A percentile compares a stretch with the other conserved stretches of the same genome.
These are phyloP conservation scores for Pichia nanzhaoensis DNA, from an alignment of 805 yeast species.

Conservation along the genomic window DNA sequence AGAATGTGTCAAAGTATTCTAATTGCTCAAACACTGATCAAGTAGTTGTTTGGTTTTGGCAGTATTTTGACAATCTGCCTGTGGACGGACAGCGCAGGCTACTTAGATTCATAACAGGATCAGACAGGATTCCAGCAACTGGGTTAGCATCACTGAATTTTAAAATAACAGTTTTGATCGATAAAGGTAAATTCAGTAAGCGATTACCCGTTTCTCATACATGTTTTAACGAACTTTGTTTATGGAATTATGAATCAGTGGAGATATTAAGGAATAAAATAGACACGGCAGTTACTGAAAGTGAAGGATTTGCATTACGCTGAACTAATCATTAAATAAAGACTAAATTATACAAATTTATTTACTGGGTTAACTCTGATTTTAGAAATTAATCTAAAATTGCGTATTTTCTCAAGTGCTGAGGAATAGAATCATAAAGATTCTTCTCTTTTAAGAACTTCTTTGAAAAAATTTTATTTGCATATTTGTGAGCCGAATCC, in stretches of 20 bases:
- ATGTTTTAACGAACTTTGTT: slow-evolving; percentile 83
- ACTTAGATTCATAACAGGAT: slow-evolving; percentile 77
- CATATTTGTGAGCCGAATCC: slow-evolving; percentile 86
- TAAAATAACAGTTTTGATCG: slow-evolving; percentile 47
- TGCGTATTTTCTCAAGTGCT: slow-evolving; percentile 62
- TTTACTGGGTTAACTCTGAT: background rate
- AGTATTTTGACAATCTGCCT: slow-evolving; percentile 45
- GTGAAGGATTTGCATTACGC: slow-evolving; percentile 72
- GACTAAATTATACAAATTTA: background rate
- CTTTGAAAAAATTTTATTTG: slow-evolving; percentile 71
- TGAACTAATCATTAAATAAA: background rate
- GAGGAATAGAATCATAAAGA: slow-evolving; percentile 61
- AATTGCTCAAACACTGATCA: slow-evolving; percentile 46
- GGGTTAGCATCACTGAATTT: slow-evolving; percentile 75
- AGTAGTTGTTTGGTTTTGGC: slow-evolving; percentile 83
- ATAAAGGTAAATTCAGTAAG: slow-evolving; percentile 25
- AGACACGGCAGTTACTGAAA: slow-evolving; percentile 62
- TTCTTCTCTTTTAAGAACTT: slow-evolving; percentile 70
- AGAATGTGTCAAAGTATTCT: slow-evolving; percentile 64
- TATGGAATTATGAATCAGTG: slow-evolving; percentile 55
- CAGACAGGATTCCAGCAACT: slow-evolving; percentile 88
- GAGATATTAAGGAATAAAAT: slow-evolving; percentile 55
- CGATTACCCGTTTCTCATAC: slow-evolving; percentile 86
- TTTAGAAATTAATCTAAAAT: slow-evolving; percentile 30
- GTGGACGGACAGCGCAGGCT: slow-evolving; percentile 51